Evolutionary conservation across 1,139 yeast genomes (phyloP), one percentile per base, ranked within the genome.

Genomic region (Debaryomyces sp.): DNA sequence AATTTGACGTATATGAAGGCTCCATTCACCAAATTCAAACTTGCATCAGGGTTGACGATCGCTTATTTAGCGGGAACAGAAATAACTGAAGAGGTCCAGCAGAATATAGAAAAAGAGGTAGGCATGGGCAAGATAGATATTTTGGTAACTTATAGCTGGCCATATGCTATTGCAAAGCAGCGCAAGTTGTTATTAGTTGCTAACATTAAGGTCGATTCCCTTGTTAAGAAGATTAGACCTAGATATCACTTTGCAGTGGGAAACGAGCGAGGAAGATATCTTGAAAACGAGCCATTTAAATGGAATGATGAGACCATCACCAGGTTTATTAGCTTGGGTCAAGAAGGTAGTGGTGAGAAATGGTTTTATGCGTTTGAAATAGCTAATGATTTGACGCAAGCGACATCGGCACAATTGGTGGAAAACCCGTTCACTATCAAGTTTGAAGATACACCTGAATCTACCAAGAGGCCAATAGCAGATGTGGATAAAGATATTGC

Each of bases 351-450:
- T 9, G 78, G 77, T 0, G 69, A 68, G 2, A 84, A 84, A 64
- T 88, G 94, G 92, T 85, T 82, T 53, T 87, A 87, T 66, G 95
- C 94, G 0, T 87, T 87, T 56, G 77, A 73, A 41, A 59, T 85
- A 4, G 59, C 61, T 8, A 59, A 57, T 9, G 62, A 55, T 6
- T 48, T 48, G 3, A 29, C 50, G 2, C 64, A 58, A 13, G 8
- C 18, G 12, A 22, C 29, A 6, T 43, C 32, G 5, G 10, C n/a
- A n/a, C 22, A 33, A 38, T 23, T 68, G 7, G 61, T 61, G 1
- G 51, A 57, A 4, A 80, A 79, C 53, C 85, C 84, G 1, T 80
- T 71, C 52, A 49, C 52, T 30, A 37, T 17, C 37, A 18, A 44
- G 17, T 6, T 45, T 9, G 37, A 41, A 10, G 49, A 35, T 42